phyloP scores from a whole-genome alignment of 306 rosid species.

The Datisca glomerata region DNA sequence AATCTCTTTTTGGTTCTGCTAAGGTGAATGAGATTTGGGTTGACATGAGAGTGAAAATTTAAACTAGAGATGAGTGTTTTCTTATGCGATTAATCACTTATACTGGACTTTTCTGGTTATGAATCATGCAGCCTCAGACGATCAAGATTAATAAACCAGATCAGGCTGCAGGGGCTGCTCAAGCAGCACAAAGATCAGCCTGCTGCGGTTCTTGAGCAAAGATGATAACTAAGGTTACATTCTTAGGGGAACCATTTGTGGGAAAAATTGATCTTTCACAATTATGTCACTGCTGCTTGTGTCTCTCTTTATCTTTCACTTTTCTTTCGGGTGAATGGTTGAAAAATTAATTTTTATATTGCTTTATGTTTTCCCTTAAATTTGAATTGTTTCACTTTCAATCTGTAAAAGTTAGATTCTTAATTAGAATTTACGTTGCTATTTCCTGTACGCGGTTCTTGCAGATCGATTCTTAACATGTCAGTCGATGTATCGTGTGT shows the following conservation, averaged over 20 bases:
- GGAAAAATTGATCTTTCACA: slow-evolving; percentile 38
- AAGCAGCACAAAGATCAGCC: slow-evolving; percentile 63
- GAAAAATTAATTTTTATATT: slow-evolving; percentile 37
- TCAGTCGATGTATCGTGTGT: too few species aligned
- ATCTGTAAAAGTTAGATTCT: too few species aligned
- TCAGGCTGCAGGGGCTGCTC: slow-evolving; percentile 60
- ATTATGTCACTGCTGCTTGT: slow-evolving; percentile 43
- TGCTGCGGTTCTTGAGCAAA: slow-evolving; percentile 71
- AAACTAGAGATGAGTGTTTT: not conserved
- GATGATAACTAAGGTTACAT: slow-evolving; percentile 13
- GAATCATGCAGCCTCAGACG: slow-evolving; percentile 65
- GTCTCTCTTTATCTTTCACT: slow-evolving; percentile 14
- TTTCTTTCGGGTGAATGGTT: slow-evolving; percentile 33
- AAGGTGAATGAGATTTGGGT: too few species aligned
- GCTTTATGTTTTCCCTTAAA: slow-evolving; percentile 22
- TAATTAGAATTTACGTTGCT: too few species aligned
- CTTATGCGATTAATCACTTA: not conserved
- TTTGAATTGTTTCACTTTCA: too few species aligned
- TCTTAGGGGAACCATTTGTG: slow-evolving; percentile 21
- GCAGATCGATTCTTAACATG: too few species aligned
- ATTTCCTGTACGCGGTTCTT: too few species aligned
- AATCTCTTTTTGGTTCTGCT: too few species aligned
- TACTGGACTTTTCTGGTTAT: slow-evolving; percentile 6
- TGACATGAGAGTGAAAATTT: too few species aligned
- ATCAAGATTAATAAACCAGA: slow-evolving; percentile 82